Evolutionary conservation across 176 grass and related monocot genomes (phyloP).

Genomic region (Juncus effusus): DNA sequence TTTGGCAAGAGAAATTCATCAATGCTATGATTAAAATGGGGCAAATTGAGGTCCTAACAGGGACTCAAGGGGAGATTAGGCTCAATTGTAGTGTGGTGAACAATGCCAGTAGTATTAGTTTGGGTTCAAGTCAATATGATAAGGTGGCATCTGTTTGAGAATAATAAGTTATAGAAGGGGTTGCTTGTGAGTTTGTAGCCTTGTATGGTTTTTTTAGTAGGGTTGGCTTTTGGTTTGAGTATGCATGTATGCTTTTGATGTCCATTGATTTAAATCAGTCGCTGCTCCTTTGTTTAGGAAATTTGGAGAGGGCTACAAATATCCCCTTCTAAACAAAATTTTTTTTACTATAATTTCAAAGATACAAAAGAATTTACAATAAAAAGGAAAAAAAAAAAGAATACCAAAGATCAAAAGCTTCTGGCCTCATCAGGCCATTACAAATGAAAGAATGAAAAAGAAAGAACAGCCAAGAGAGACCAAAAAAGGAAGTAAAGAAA

Average conservation of each 20-base stretch:
- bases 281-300: no score
- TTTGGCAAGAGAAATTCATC: constrained; percentile 53
- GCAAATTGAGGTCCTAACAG: constrained; percentile 55
- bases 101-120: constrained; percentile 24
- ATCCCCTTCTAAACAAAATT: no score
- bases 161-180: neutral
- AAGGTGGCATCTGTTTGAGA: constrained; percentile 12
- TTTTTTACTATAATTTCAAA: no score
- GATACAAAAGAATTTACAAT: no score
- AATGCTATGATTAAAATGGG: constrained; percentile 78
- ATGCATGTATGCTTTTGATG: constrained; percentile 12
- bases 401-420: no score
- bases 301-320: no score
- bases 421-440: no score
- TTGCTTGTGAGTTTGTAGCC: constrained; percentile 15
- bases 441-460: no score
- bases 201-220: neutral
- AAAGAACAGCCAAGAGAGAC: no score
- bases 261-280: no score
- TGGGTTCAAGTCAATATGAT: constrained; percentile 3
- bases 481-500: no score
- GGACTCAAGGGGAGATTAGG: constrained; percentile 58
- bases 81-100: constrained; percentile 65
- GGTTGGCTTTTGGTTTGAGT: neutral
- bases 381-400: no score